Evolutionary conservation across 1,284 basidiomycete genomes (phyloP).

Genomic region (Earliella scabrosa): DNA sequence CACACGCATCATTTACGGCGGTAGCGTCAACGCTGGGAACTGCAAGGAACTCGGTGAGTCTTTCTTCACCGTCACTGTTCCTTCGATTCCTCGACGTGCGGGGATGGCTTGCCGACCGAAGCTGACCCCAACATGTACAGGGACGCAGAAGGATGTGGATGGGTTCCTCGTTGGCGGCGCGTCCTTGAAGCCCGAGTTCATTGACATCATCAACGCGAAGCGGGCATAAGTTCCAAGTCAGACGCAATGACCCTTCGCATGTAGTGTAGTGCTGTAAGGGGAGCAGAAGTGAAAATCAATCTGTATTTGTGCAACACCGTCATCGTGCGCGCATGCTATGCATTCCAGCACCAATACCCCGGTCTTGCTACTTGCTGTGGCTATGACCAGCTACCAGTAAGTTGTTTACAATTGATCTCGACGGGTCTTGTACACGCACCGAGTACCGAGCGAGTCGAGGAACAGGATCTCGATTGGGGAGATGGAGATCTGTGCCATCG

Average conservation of each 20-base stretch:
- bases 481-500: too few species aligned
- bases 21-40: conserved; percentile 90
- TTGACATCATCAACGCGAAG: conserved; percentile 87
- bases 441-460: too few species aligned
- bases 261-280: background rate
- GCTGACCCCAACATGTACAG: conserved; percentile 42
- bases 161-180: conserved; percentile 99
- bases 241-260: background rate
- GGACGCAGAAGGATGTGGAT: conserved; percentile 84
- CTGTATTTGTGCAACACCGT: too few species aligned
- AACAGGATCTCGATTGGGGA: too few species aligned
- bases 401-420: too few species aligned
- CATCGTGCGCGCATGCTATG: too few species aligned
- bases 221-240: conserved; percentile 32
- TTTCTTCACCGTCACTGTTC: background rate
- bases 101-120: background rate
- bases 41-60: conserved; percentile 82
- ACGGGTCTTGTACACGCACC: too few species aligned
- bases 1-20: conserved; percentile 95
- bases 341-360: too few species aligned
- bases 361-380: too few species aligned
- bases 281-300: background rate
- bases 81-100: background rate
- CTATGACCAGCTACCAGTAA: too few species aligned
- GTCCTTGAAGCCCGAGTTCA: conserved; percentile 96